Percentiles rank a stretch among this genome's conserved stretches.
Evolutionary conservation across 2,329 filamentous ascomycete genomes (phyloP).

Genomic region (Thelonectria rubi): DNA sequence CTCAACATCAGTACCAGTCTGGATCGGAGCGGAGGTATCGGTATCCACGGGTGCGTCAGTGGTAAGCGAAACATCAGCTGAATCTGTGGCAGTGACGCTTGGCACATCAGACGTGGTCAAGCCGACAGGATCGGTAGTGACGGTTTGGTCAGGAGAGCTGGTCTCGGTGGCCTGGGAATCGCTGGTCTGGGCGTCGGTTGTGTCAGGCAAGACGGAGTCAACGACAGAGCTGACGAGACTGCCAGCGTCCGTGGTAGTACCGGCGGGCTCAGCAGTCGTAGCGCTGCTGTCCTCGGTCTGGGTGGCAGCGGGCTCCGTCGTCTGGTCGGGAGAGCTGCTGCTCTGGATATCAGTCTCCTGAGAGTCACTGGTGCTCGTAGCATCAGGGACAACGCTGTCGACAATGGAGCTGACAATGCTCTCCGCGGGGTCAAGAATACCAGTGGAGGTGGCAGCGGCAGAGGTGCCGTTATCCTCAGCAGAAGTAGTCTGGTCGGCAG

Average conservation of each 20-base stretch:
- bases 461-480: neutral
- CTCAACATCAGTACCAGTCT: slow-evolving; percentile 9
- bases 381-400: neutral
- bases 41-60: slow-evolving; percentile 29
- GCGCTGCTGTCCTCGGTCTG: neutral
- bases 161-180: neutral
- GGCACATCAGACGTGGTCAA: slow-evolving; percentile 1
- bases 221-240: slow-evolving; percentile 36
- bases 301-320: neutral
- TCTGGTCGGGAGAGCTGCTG: neutral
- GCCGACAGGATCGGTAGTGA: neutral
- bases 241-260: slow-evolving; percentile 28
- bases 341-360: neutral
- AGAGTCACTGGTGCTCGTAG: neutral
- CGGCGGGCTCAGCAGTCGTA: slow-evolving; percentile 13
- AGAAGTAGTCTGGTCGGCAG: slow-evolving; percentile 7
- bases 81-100: slow-evolving; percentile 22
- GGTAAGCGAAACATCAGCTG: slow-evolving; percentile 1
- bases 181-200: slow-evolving; percentile 1
- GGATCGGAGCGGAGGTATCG: neutral
- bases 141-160: neutral
- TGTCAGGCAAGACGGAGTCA: slow-evolving; percentile 23
- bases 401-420: neutral
- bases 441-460: neutral
- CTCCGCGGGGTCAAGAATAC: neutral